Percentiles rank a stretch among this genome's conserved stretches.
phyloP scores from a whole-genome alignment of 2,329 filamentous ascomycete species.

The Cryphonectria japonica region DNA sequence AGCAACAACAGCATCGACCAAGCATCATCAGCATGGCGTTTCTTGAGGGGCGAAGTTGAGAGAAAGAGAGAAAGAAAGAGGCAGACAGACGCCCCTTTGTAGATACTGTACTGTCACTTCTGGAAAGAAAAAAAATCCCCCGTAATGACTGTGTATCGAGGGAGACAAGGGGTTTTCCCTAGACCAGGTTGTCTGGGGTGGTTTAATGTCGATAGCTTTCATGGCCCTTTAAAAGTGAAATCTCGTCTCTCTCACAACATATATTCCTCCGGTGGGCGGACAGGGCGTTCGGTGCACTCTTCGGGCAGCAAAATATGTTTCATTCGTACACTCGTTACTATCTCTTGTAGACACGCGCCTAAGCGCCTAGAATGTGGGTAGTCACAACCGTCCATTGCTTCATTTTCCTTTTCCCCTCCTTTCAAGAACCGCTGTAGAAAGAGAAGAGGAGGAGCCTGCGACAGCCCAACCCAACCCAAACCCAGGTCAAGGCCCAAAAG shows the following conservation, averaged over 20 bases:
- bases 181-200: background rate
- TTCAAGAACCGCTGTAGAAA: background rate
- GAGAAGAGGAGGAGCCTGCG: background rate
- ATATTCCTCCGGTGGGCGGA: background rate
- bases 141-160: background rate
- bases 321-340: conserved; percentile 27
- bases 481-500: background rate
- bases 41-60: background rate
- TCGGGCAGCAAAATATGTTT: background rate
- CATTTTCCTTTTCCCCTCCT: too few species aligned
- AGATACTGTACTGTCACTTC: conserved; percentile 7
- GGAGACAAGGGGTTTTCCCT: background rate
- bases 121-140: background rate
- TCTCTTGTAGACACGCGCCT: conserved; percentile 18
- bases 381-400: background rate
- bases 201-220: background rate
- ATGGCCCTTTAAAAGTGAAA: background rate
- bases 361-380: background rate
- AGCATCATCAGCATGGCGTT: conserved; percentile 27
- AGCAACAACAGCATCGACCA: conserved; percentile 10
- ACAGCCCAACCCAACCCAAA: background rate
- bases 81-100: background rate
- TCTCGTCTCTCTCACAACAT: background rate
- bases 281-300: background rate
- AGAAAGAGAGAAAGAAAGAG: background rate